A percentile compares a stretch with the other conserved stretches of the same genome.
Evolutionary conservation across 352 stramenopile species (phyloP).

Genomic region (Phytophthora melonis): DNA sequence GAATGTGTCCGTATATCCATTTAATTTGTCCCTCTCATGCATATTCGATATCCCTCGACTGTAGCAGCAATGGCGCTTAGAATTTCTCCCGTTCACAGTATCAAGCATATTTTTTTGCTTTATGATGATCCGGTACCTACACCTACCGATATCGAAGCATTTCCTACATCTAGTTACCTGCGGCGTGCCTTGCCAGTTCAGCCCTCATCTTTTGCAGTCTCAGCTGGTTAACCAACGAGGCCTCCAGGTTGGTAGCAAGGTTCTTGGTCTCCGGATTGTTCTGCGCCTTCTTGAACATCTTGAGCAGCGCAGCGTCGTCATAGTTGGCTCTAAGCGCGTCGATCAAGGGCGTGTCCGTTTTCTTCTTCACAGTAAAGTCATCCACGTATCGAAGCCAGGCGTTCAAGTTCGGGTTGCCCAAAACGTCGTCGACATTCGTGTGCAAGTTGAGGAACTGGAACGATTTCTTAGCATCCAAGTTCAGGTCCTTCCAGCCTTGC

Average conservation of each 20-base stretch:
- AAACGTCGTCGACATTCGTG: not conserved
- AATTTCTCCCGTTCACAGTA: not conserved
- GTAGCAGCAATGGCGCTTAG: not conserved
- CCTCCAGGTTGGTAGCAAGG: not conserved
- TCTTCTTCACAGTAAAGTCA: not conserved
- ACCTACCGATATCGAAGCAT: not conserved
- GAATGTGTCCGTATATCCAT: too few relatives aligned
- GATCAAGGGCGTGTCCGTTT: not conserved
- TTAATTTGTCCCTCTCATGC: too few relatives aligned
- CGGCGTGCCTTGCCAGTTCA: not conserved
- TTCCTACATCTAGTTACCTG: not conserved
- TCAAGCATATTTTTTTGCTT: not conserved
- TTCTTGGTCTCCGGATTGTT: not conserved
- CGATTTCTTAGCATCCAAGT: not conserved
- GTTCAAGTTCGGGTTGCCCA: not conserved
- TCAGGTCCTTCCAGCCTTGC: not conserved
- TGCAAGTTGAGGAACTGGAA: not conserved
- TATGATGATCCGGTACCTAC: not conserved
- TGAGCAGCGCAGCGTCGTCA: conserved; percentile 2
- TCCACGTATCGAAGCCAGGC: conserved; percentile 7
- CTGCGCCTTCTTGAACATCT: conserved; percentile 7
- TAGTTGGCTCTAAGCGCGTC: not conserved
- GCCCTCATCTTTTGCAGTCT: not conserved
- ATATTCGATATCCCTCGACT: too few relatives aligned
- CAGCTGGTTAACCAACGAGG: not conserved